Evolutionary conservation across 2,329 filamentous ascomycete genomes (phyloP).

Genomic region (Shiraia sp.): DNA sequence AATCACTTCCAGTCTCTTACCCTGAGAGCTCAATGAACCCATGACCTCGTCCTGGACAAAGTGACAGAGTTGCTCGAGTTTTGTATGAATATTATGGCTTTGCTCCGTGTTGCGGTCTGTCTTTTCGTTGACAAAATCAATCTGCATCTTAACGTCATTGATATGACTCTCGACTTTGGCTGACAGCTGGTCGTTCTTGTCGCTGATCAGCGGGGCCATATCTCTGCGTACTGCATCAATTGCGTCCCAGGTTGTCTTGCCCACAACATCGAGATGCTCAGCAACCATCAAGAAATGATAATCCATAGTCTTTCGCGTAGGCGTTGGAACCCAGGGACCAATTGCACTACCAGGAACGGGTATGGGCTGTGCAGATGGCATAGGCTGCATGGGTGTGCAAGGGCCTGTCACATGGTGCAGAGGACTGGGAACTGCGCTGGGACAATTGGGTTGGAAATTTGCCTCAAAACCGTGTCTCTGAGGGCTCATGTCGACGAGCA

Average conservation of each 20-base stretch:
- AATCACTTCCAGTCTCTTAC: constrained; percentile 26
- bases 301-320: constrained; percentile 18
- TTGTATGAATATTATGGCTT: constrained; percentile 21
- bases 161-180: constrained; percentile 24
- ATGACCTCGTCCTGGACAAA: constrained; percentile 33
- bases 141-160: constrained; percentile 29
- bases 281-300: constrained; percentile 44
- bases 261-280: constrained; percentile 40
- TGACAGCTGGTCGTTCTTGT: constrained; percentile 26
- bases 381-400: constrained; percentile 5
- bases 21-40: constrained; percentile 25
- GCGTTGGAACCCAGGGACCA: background rate
- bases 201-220: constrained; percentile 7
- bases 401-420: constrained; percentile 21
- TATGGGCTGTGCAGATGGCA: constrained; percentile 1
- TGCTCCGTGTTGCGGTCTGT: constrained; percentile 20
- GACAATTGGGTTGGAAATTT: constrained; percentile 24
- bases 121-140: constrained; percentile 28
- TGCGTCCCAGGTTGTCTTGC: constrained; percentile 31
- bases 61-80: constrained; percentile 30
- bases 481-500: constrained; percentile 28
- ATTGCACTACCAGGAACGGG: constrained; percentile 1
- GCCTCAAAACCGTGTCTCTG: constrained; percentile 14
- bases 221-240: constrained; percentile 20
- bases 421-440: constrained; percentile 39